Percentiles rank a stretch among this genome's conserved stretches.
Evolutionary conservation across 1,284 basidiomycete species (phyloP).

Genomic region (Caloboletus firmus): DNA sequence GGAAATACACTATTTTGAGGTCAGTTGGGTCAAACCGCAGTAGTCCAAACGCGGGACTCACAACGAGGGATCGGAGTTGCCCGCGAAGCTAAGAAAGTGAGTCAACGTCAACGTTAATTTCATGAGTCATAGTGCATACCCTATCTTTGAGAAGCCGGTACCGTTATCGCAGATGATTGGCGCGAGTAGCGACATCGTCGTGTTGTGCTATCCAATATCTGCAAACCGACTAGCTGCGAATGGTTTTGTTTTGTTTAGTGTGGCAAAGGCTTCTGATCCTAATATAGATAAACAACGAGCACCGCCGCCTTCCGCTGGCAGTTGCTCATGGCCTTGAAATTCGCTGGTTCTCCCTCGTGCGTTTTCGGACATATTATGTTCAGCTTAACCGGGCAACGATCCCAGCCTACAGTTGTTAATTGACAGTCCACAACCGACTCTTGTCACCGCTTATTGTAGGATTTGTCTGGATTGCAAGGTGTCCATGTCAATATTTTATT

Average conservation of each 20-base stretch:
- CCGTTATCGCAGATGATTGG: constrained; percentile 98
- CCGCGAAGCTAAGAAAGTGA: constrained; percentile 75
- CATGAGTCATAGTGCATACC: constrained; percentile 51
- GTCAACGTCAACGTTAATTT: constrained; percentile 13
- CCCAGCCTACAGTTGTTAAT: background rate
- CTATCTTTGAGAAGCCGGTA: constrained; percentile 97
- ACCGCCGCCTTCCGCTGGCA: background rate
- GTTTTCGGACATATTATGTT: background rate
- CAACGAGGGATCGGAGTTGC: constrained; percentile 99
- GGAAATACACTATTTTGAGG: constrained; percentile 73
- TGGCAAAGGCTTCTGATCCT: constrained; percentile 30
- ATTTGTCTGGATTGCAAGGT: background rate
- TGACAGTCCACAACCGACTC: background rate
- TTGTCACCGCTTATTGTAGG: background rate
- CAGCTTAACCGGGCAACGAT: background rate
- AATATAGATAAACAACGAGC: constrained; percentile 27
- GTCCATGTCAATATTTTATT: no score
- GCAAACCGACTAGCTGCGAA: constrained; percentile 14
- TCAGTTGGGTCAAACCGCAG: constrained; percentile 9
- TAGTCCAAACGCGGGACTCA: constrained; percentile 41
- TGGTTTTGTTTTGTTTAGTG: constrained; percentile 25
- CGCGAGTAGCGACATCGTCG: constrained; percentile 74
- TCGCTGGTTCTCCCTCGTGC: background rate
- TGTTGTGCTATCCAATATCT: constrained; percentile 15
- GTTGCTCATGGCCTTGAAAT: background rate